Percentiles rank a stretch among this genome's conserved stretches.
Conservation (phyloP, 768 basidiomycete genomes). For the Trametes villosa region DNA sequence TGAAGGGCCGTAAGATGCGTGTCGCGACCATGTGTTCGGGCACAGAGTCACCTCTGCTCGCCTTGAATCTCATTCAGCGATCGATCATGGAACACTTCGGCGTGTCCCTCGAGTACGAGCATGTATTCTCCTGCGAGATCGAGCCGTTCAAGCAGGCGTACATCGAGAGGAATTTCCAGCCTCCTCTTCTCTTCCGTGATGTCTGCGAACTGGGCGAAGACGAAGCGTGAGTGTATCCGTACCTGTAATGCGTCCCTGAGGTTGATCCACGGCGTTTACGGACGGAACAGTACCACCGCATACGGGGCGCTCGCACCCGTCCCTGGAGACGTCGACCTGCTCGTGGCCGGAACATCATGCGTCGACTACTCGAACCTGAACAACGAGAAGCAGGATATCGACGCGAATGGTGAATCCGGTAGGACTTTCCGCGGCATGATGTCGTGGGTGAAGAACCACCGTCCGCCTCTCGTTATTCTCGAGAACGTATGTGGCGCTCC, state of each 20-base stretch:
- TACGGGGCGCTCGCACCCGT: slow-evolving; percentile 87
- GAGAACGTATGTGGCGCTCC: slow-evolving; percentile 95
- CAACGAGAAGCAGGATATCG: slow-evolving; percentile 87
- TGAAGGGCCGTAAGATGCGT: slow-evolving; percentile 82
- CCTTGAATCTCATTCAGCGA: slow-evolving; percentile 81
- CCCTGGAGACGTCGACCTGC: slow-evolving; percentile 87
- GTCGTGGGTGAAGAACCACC: slow-evolving; percentile 85
- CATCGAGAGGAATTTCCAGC: slow-evolving; percentile 94
- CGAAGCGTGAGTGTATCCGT: slow-evolving; percentile 62
- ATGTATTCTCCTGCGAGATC: slow-evolving; percentile 96
- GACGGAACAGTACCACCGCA: slow-evolving; percentile 72
- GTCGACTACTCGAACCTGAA: slow-evolving; percentile 98
- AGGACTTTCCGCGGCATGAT: slow-evolving; percentile 95
- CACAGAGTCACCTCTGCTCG: slow-evolving; percentile 92
- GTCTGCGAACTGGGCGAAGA: slow-evolving; percentile 85
- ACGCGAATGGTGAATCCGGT: slow-evolving; percentile 90
- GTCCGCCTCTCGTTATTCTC: slow-evolving; percentile 89
- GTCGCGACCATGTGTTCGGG: slow-evolving; percentile 98
- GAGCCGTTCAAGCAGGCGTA: slow-evolving; percentile 98
- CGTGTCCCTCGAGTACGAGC: slow-evolving; percentile 73
- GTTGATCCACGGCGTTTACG: too few relatives aligned
- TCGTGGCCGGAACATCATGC: slow-evolving; percentile 94
- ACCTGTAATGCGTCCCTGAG: slow-evolving; percentile 9
- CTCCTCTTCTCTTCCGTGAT: slow-evolving; percentile 90
- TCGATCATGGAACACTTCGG: slow-evolving; percentile 71